Evolutionary conservation across 2,329 filamentous ascomycete genomes (phyloP), one percentile per base, ranked within the genome.

Genomic region (Colletotrichum kahawae): DNA sequence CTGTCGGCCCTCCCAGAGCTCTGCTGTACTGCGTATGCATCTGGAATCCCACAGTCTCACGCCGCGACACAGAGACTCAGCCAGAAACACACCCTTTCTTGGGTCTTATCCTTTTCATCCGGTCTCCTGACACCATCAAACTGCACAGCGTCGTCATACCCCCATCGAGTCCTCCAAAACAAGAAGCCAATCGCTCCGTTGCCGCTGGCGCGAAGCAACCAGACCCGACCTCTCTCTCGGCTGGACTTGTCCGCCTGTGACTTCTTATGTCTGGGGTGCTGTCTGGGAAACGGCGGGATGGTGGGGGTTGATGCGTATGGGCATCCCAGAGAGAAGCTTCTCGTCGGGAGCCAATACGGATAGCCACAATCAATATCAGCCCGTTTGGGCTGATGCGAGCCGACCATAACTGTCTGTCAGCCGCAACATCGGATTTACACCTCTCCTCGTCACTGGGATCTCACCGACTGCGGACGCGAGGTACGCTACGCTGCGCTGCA

Each of bases 141-240:
- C 57, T 73, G 70, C 38, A 24, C 14, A 31, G 18, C 34, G 36
- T 59, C 43, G 71, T 70, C 59, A 57, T 34, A 38, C 16, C 59
- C 5, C 51, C 12, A 18, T 7, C 27, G 34, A 36, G 31, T 48
- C 34, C 38, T 16, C 36, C 48, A 51, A 36, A 51, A 48, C 59
- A 16, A 36, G 24, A 16, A 10, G 24, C 33, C 31, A 59, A 16
- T 31, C 12, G n/a, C 59, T 56, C 56, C 43, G 24, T 31, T 60
- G 21, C 38, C 51, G 36, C 36, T 31, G 7, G 24, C 13, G 7
- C 65, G 48, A 66, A 66, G 67, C 67, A 74, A 65, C n/a, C 59
- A 29, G 57, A 74, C 71, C 68, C 68, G 67, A 64, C 51, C 5
- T 48, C 9, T 29, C 21, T 33, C 24, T 74, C 67, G 71, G 71